Percentiles rank a stretch among this genome's conserved stretches.
phyloP scores from a whole-genome alignment of 2,329 filamentous ascomycete species.

The Fusarium sp. region DNA sequence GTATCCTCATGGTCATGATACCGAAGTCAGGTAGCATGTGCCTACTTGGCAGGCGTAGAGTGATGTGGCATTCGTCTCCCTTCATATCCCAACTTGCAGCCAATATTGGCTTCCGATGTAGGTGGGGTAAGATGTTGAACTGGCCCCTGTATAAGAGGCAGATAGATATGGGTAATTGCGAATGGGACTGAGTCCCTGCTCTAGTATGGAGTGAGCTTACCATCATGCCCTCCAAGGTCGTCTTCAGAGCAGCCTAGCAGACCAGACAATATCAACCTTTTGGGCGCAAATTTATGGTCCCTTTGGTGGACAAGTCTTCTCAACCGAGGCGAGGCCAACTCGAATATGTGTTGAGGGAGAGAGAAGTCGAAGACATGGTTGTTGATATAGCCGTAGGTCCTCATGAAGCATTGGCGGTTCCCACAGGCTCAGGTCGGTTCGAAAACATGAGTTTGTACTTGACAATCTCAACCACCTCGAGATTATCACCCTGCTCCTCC shows the following conservation, averaged over 20 bases:
- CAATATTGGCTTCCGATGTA: not conserved
- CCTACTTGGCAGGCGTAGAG: not conserved
- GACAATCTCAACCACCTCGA: constrained; percentile 90
- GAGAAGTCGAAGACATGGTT: not conserved
- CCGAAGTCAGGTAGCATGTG: not conserved
- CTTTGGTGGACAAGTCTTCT: not conserved
- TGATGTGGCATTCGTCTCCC: not conserved
- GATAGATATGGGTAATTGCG: not conserved
- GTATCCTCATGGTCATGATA: not conserved
- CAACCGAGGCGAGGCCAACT: too few relatives aligned
- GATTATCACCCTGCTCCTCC: constrained; percentile 57
- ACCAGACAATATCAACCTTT: not conserved
- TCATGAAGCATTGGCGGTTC: constrained; percentile 55
- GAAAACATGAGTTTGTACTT: constrained; percentile 90
- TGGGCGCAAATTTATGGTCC: not conserved
- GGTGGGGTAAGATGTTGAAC: not conserved
- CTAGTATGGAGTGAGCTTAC: not conserved
- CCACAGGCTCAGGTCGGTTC: constrained; percentile 86
- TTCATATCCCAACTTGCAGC: not conserved
- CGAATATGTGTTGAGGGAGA: too few relatives aligned
- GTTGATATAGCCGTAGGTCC: not conserved
- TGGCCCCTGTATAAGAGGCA: not conserved
- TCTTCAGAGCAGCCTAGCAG: not conserved
- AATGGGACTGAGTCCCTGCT: not conserved
- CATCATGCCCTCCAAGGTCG: not conserved